Evolutionary conservation across 202 grass and related monocot species (phyloP).

Genomic region (Setaria viridis): DNA sequence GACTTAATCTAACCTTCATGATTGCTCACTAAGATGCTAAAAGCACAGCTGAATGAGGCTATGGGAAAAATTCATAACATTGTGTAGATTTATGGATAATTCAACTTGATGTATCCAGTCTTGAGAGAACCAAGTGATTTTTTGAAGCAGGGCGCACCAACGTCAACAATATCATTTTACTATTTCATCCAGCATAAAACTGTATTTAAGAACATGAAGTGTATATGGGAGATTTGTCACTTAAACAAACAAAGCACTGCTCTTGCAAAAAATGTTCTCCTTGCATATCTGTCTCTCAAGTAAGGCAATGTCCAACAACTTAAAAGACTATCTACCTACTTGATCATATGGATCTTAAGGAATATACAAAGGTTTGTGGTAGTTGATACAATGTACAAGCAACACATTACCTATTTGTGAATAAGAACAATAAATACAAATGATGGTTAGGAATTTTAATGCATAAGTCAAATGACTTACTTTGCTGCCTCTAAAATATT

Average conservation of each 20-base stretch:
- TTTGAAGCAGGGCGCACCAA: not conserved
- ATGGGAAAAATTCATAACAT: not conserved
- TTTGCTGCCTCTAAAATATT: conserved; percentile 48
- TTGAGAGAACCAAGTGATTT: not conserved
- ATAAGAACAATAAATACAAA: conserved; percentile 28
- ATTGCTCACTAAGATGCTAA: not conserved
- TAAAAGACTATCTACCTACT: conserved; percentile 13
- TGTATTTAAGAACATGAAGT: not conserved
- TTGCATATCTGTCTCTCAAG: not conserved
- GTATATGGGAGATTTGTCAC: not conserved
- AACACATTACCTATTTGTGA: not conserved
- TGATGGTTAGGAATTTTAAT: not conserved
- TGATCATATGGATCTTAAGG: conserved; percentile 15
- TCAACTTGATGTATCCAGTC: not conserved
- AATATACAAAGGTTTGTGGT: not conserved
- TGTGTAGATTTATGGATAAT: conserved; percentile 1
- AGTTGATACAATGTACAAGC: not conserved
- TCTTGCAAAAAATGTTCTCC: not conserved
- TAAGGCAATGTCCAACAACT: not conserved
- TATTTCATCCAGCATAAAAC: conserved; percentile 3
- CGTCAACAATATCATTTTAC: not conserved
- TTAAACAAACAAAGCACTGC: not conserved
- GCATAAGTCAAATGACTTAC: conserved; percentile 30
- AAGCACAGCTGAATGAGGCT: not conserved
- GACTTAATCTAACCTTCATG: not conserved